Evolutionary conservation across 805 yeast species (phyloP).

Genomic region (Ogataea haglerorum): DNA sequence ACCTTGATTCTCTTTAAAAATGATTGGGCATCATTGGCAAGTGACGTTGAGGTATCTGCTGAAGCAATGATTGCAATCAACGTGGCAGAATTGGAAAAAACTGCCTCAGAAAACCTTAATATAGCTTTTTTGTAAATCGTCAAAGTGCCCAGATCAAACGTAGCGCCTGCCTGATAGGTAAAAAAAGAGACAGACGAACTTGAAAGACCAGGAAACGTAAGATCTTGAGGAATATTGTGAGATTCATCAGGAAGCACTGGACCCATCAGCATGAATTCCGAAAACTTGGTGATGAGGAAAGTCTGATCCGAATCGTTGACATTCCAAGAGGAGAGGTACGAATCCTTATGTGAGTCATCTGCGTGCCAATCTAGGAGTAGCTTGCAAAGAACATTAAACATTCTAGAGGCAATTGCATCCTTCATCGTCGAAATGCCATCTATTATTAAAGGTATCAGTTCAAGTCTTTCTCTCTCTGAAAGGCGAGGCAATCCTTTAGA

Average conservation of each 20-base stretch:
- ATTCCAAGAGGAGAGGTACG: conserved; percentile 36
- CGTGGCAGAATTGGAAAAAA: conserved; percentile 33
- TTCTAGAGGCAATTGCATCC: conserved; percentile 42
- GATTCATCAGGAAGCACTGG: conserved; percentile 40
- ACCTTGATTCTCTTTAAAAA: conserved; percentile 46
- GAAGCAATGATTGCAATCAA: conserved; percentile 57
- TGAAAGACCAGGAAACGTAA: conserved; percentile 63
- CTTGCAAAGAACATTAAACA: conserved; percentile 59
- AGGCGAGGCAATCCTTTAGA: conserved; percentile 66
- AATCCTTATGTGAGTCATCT: conserved; percentile 44
- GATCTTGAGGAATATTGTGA: conserved; percentile 41
- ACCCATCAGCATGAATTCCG: conserved; percentile 54
- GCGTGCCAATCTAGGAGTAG: conserved; percentile 44
- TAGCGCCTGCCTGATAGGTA: conserved; percentile 65
- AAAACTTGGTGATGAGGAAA: conserved; percentile 46
- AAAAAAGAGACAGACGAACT: conserved; percentile 55
- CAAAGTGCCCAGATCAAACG: conserved; percentile 49
- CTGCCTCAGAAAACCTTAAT: conserved; percentile 41
- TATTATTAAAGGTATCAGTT: conserved; percentile 46
- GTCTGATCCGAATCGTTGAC: conserved; percentile 36
- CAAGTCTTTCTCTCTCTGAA: conserved; percentile 32
- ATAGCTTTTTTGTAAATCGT: conserved; percentile 39
- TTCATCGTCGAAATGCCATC: conserved; percentile 41
- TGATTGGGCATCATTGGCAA: conserved; percentile 54
- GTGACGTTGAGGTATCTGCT: conserved; percentile 52